A percentile compares a stretch with the other conserved stretches of the same genome.
Conservation (phyloP, 345 rosid species). For the Euphorbia tirucalli region DNA sequence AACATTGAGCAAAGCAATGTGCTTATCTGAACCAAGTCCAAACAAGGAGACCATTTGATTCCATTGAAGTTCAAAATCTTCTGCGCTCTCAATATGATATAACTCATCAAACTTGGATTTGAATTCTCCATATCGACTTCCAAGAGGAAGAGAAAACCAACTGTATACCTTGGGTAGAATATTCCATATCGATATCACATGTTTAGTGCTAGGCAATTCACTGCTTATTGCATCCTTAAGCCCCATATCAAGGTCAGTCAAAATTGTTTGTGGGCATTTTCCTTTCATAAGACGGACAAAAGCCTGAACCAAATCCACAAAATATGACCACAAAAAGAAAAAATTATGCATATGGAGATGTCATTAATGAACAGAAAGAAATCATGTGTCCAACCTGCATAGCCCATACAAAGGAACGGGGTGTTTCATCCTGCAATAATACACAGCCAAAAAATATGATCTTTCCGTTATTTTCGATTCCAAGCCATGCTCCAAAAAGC, state of each 20-base stretch:
- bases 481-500: slow-evolving; percentile 78
- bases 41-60: slow-evolving; percentile 60
- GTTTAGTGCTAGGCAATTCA: slow-evolving; percentile 75
- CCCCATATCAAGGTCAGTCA: slow-evolving; percentile 75
- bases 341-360: slow-evolving; percentile 22
- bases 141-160: slow-evolving; percentile 78
- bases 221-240: slow-evolving; percentile 74
- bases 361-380: background rate
- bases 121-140: slow-evolving; percentile 67
- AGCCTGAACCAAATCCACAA: slow-evolving; percentile 55
- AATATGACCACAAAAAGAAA: slow-evolving; percentile 18
- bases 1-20: slow-evolving; percentile 65
- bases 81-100: slow-evolving; percentile 50
- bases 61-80: slow-evolving; percentile 88
- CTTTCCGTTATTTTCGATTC: slow-evolving; percentile 67
- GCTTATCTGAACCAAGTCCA: slow-evolving; percentile 82
- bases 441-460: slow-evolving; percentile 71
- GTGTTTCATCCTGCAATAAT: slow-evolving; percentile 77
- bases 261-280: slow-evolving; percentile 65
- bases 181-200: slow-evolving; percentile 62
- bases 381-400: slow-evolving; percentile 63
- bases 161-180: slow-evolving; percentile 69
- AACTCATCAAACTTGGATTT: slow-evolving; percentile 64
- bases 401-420: slow-evolving; percentile 73
- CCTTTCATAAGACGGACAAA: slow-evolving; percentile 82